Evolutionary conservation across 1,139 yeast species (phyloP).

Genomic region (Diutina siamensis): DNA sequence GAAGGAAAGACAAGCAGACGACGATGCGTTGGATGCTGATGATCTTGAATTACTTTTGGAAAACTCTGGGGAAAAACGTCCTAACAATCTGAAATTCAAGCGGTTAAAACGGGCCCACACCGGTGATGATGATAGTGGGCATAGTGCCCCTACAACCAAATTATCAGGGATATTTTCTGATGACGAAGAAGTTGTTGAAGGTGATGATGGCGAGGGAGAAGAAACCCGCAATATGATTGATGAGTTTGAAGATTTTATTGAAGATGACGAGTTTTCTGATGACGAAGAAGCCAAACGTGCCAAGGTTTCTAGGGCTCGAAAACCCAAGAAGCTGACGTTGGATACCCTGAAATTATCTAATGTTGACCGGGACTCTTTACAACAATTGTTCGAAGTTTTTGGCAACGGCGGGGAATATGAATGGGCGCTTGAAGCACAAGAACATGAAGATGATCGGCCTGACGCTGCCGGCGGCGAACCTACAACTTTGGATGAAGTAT

Average conservation of each 20-base stretch:
- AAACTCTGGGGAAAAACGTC: slow-evolving; percentile 54
- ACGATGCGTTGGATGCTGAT: slow-evolving; percentile 79
- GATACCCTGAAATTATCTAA: slow-evolving; percentile 57
- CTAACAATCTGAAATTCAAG: slow-evolving; percentile 35
- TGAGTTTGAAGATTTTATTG: slow-evolving; percentile 94
- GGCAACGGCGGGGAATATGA: slow-evolving; percentile 97
- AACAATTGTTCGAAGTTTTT: slow-evolving; percentile 86
- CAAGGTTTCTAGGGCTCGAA: slow-evolving; percentile 16
- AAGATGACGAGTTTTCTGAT: slow-evolving; percentile 91
- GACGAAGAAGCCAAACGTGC: slow-evolving; percentile 50
- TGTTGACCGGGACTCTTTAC: slow-evolving; percentile 85
- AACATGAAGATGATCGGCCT: slow-evolving; percentile 49
- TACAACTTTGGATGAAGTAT: slow-evolving; percentile 71
- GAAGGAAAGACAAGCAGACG: slow-evolving; percentile 7
- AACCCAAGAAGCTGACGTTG: slow-evolving; percentile 25
- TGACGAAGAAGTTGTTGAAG: slow-evolving; percentile 37
- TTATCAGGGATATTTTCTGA: slow-evolving; percentile 79
- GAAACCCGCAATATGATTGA: slow-evolving; percentile 39
- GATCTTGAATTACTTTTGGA: slow-evolving; percentile 87
- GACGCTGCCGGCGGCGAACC: slow-evolving; percentile 50
- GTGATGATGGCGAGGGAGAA: slow-evolving; percentile 17
- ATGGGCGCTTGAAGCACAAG: slow-evolving; percentile 94
- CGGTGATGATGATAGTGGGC: slow-evolving; percentile 16
- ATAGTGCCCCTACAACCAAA: slow-evolving; percentile 21
- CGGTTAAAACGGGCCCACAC: slow-evolving; percentile 59